Evolutionary conservation across 768 basidiomycete species (phyloP), one percentile per base, ranked within the genome.

Genomic region (Macrolepiota albuminosa): DNA sequence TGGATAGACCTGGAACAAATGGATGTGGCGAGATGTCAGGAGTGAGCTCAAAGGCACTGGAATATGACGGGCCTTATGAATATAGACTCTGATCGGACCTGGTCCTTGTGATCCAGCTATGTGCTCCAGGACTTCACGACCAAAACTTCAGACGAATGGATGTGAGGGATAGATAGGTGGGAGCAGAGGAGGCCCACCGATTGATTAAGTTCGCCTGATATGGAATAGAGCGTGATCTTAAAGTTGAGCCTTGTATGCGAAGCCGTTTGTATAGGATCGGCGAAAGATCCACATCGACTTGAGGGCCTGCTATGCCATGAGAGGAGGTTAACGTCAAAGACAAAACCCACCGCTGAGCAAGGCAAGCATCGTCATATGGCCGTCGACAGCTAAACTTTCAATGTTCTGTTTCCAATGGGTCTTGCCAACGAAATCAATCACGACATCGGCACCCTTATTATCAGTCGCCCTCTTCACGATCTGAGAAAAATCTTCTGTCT

Each of bases 241-340:
- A 76, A 2, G 93, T 96, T 24, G 92, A 91, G 24, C 95, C 94
- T 72, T 93, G 87, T 54, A 98, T 87, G 29, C 87, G 85, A 54
- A 97, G 83, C 18, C 94, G 86, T 75, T 95, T 98, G 72, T 78
- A 86, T 59, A 96, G 75, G 56, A 97, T 82, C 10, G 85, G 86
- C 6, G 66, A 66, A 49, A 97, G 74, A 70, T 88, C 80, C 59
- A 85, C 74, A 14, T 80, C 70, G 16, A 86, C 79, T 18, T 77
- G 73, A 34, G 71, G 67, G 47, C 88, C 89, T 89, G 42, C 39
- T n/a, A 39, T 29, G 21, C 6, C 8, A 40, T 58, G 37, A 61
- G 59, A 56, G 9, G 33, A 11, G 33, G 9, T 5, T 39, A 31
- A 37, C n/a, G 9, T 31, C 4, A n/a, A 34, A 21, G 33, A 26